phyloP scores from a whole-genome alignment of 257 asterid species.

The Solanum rostratum region DNA sequence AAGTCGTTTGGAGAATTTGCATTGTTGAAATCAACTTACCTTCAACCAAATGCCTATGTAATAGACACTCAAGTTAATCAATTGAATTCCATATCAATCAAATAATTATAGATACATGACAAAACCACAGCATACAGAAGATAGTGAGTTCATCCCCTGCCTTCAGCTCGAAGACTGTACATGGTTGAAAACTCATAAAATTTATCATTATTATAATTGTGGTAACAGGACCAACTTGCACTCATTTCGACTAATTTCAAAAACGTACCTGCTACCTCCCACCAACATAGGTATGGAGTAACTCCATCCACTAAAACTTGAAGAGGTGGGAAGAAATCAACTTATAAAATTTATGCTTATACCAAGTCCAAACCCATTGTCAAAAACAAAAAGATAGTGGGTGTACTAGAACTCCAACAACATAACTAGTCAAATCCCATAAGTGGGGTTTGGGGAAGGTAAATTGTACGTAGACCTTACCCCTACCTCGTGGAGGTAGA shows the following conservation, averaged over 20 bases:
- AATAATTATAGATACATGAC: neutral
- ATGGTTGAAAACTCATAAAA: neutral
- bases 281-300: neutral
- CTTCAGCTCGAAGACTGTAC: neutral
- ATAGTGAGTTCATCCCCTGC: neutral
- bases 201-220: neutral
- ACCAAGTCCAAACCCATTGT: neutral
- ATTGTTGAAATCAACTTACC: constrained; percentile 23
- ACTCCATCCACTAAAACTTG: neutral
- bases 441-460: no score
- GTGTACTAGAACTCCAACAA: neutral
- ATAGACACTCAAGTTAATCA: neutral
- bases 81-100: neutral
- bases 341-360: neutral
- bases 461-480: no score
- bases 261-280: neutral
- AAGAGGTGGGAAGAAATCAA: neutral
- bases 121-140: neutral
- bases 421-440: no score
- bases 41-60: constrained; percentile 5
- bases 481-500: no score
- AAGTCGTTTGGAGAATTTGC: constrained; percentile 24
- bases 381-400: neutral
- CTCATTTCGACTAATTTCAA: neutral
- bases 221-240: neutral